Evolutionary conservation across 805 yeast genomes (phyloP).

Genomic region (Nakazawaea laoshanensis): DNA sequence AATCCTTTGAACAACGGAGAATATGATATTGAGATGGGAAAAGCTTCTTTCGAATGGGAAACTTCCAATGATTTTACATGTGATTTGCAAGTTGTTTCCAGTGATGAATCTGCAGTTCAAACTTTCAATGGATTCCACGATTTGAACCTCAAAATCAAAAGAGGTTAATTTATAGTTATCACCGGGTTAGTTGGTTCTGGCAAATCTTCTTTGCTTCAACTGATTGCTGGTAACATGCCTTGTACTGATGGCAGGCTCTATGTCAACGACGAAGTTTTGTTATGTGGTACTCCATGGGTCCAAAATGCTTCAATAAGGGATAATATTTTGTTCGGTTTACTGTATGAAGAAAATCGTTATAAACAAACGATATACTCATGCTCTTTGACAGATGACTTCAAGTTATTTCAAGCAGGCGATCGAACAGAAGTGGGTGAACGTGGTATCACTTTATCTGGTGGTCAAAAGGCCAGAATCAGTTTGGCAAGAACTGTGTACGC

Average conservation of each 20-base stretch:
- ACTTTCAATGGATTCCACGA: conserved; percentile 31
- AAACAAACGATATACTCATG: conserved; percentile 50
- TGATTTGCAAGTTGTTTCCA: background rate
- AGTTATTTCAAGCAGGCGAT: conserved; percentile 67
- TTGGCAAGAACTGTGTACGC: conserved; percentile 76
- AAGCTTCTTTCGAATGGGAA: conserved; percentile 62
- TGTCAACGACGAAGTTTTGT: conserved; percentile 42
- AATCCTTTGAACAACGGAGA: conserved; percentile 10
- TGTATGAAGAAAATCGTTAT: conserved; percentile 43
- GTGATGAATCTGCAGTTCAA: background rate
- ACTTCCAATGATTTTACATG: conserved; percentile 11
- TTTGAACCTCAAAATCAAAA: conserved; percentile 37
- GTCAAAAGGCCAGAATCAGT: conserved; percentile 78
- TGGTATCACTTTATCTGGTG: conserved; percentile 80
- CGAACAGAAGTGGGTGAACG: conserved; percentile 76
- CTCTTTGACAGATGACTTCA: conserved; percentile 59
- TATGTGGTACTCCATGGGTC: conserved; percentile 63
- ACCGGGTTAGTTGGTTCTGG: conserved; percentile 77
- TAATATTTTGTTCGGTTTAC: conserved; percentile 61
- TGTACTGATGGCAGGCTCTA: conserved; percentile 41
- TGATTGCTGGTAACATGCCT: conserved; percentile 63
- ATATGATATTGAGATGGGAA: conserved; percentile 33
- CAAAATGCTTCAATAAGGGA: conserved; percentile 74
- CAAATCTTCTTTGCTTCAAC: conserved; percentile 62
- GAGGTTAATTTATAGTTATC: conserved; percentile 56